phyloP scores from a whole-genome alignment of 225 moss, liverwort and hornwort species.

The Straminergon stramineum region DNA sequence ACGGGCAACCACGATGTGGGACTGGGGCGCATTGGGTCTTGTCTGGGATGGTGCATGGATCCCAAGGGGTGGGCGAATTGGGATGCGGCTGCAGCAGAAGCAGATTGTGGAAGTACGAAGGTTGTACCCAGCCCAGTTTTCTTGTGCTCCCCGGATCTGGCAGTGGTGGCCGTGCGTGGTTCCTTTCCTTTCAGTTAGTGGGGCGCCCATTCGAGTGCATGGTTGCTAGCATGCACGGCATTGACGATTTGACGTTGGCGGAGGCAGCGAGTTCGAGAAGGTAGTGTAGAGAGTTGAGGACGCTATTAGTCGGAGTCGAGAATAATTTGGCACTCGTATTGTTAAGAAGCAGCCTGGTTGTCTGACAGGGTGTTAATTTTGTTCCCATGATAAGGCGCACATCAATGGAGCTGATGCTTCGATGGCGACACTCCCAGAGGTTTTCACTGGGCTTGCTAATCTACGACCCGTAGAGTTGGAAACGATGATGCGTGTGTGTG shows the following conservation, averaged over 20 bases:
- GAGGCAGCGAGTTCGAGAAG: background rate
- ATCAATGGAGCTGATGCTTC: background rate
- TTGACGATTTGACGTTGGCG: background rate
- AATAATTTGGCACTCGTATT: background rate
- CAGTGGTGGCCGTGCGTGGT: background rate
- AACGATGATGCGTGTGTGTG: background rate
- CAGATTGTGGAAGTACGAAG: background rate
- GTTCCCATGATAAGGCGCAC: background rate
- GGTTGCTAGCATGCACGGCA: background rate
- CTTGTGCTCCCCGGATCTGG: constrained; percentile 9
- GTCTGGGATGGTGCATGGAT: background rate
- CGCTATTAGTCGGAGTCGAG: background rate
- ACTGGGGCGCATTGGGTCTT: background rate
- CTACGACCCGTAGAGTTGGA: background rate
- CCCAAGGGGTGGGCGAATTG: background rate
- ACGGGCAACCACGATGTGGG: background rate
- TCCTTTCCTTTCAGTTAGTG: background rate
- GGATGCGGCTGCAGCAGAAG: background rate
- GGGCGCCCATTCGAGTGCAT: background rate
- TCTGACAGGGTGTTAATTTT: background rate
- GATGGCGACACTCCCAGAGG: background rate
- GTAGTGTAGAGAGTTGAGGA: constrained; percentile 4
- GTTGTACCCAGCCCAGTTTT: background rate
- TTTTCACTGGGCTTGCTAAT: background rate
- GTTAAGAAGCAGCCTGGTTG: background rate